Base-by-base conservation (phyloP, 345 rosid species). In the Orychophragmus violaceus region DNA sequence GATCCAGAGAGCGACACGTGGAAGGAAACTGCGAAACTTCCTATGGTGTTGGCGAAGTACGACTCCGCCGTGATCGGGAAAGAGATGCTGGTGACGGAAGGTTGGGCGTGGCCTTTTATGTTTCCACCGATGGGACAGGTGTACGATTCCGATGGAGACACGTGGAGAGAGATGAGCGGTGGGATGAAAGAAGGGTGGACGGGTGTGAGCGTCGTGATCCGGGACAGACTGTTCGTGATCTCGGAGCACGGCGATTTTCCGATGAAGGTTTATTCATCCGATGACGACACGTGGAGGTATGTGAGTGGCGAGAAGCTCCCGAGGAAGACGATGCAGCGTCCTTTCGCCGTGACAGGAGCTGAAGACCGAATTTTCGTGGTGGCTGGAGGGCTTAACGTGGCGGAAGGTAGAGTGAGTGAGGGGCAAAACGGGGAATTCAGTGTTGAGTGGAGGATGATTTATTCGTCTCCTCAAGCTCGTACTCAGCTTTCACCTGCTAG, bases 181-280 rank as follows among this genome's bases (percentile, higher is more conserved):
- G 93, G 87, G 68, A 78, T 89, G 83, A 79, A 75, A 23, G 90
- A 79, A 60, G 93, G 96, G 28, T 89, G 96, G 96, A 86, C 90
- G 5, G 93, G 93, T 1, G 68, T 42, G 35, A 70, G 85, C 57
- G 78, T 79, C 19, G 88, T 83, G 30, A 41, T 86, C 1, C 62
- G 57, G 0, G 80, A 49, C 8, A 65, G 69, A 60, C 66, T 86
- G 59, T 84, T 86, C 32, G 84, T 83, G 74, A 80, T 86, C 45
- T 74, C 90, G 5, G 96, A 89, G 62, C 84, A 83, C 64, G 90
- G 84, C 0, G 88, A 80, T 76, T 81, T 80, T 10, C 87, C 78
- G 66, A 76, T 86, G 83, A 89, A 89, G 74, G 82, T 81, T 12
- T 89, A 85, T 18, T 44, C 48, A 1, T 73, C 83, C 0, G 85